phyloP scores from a whole-genome alignment of 2,329 filamentous ascomycete genomes.

The Cercospora sp. region DNA sequence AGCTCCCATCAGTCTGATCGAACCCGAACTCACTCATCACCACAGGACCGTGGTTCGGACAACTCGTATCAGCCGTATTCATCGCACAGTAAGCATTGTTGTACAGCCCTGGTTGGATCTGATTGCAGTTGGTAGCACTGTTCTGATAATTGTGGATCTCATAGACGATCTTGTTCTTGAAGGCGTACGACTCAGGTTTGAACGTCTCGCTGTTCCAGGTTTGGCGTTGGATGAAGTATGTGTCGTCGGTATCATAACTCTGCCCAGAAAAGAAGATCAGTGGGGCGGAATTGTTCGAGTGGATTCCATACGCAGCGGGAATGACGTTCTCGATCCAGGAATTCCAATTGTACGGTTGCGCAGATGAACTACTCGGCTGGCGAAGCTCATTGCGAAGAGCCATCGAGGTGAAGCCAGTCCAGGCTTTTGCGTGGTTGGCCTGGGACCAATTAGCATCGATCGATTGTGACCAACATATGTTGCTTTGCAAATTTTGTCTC shows the following conservation, averaged over 20 bases:
- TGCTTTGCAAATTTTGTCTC: background rate
- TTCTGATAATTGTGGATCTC: conserved; percentile 65
- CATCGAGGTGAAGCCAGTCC: conserved; percentile 53
- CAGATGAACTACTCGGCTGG: conserved; percentile 36
- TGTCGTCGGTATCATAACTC: conserved; percentile 58
- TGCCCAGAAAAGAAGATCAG: conserved; percentile 62
- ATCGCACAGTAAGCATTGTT: conserved; percentile 57
- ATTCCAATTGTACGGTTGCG: conserved; percentile 37
- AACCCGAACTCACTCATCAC: conserved; percentile 60
- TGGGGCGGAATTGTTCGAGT: conserved; percentile 53
- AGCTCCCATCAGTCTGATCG: conserved; percentile 51
- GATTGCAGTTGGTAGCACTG: conserved; percentile 33
- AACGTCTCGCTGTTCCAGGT: conserved; percentile 47
- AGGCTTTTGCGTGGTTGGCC: conserved; percentile 47
- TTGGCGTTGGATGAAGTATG: conserved; percentile 44
- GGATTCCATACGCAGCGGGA: conserved; percentile 54
- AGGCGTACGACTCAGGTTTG: conserved; percentile 53
- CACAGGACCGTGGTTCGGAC: conserved; percentile 44
- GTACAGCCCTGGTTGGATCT: conserved; percentile 53
- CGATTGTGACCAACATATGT: background rate
- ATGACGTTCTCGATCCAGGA: conserved; percentile 50
- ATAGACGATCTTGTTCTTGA: conserved; percentile 56
- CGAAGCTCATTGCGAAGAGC: conserved; percentile 59
- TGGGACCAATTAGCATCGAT: background rate
- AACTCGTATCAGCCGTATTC: conserved; percentile 35